Evolutionary conservation across 805 yeast genomes (phyloP), one percentile per base, ranked within the genome.

Genomic region (Kregervanrija delftensis): DNA sequence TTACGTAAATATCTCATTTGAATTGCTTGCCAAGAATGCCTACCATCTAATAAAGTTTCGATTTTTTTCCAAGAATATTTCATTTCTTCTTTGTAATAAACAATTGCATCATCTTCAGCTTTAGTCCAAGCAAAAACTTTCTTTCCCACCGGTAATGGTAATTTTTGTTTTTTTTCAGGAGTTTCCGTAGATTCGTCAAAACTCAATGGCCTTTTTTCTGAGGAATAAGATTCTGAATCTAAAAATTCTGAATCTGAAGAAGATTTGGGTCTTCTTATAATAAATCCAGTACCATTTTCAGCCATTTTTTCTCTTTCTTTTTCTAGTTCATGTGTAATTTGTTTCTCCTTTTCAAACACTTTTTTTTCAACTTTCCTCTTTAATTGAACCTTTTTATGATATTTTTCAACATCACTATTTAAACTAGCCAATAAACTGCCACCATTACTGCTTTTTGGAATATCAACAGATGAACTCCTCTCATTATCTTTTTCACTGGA

Each of bases 1-100:
- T 64, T 57, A 9, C 75, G 59, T 37, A 71, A 55, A 47, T 71
- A 71, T 41, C 74, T 52, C 75, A 71, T 71, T 52, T 71, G 76
- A 33, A 71, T 65, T 2, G 74, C 72, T 51, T 69, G 74, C 73
- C 73, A 68, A 12, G 71, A 53, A 47, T 69, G 73, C 40, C 59
- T 52, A 11, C 54, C 42, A 10, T 59, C 59, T 13, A 66, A 44
- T 30, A 61, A 51, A 30, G 50, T 50, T 30, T 67, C 67, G 36
- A 70, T 67, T 40, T 59, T 57, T 35, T 63, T 63, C 74, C 74
- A 70, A 15, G 72, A 58, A 37, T 58, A 57, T 30, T 58, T 54
- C 50, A 59, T 46, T 41, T 57, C 61, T 49, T 71, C 74, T 44
- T 68, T 66, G 48, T 61, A 65, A 41, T 59, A 58, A 4, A 66